Evolutionary conservation across 2,329 filamentous ascomycete species (phyloP), one percentile per base, ranked within the genome.

Genomic region (Ploettnerulaceae sp.): DNA sequence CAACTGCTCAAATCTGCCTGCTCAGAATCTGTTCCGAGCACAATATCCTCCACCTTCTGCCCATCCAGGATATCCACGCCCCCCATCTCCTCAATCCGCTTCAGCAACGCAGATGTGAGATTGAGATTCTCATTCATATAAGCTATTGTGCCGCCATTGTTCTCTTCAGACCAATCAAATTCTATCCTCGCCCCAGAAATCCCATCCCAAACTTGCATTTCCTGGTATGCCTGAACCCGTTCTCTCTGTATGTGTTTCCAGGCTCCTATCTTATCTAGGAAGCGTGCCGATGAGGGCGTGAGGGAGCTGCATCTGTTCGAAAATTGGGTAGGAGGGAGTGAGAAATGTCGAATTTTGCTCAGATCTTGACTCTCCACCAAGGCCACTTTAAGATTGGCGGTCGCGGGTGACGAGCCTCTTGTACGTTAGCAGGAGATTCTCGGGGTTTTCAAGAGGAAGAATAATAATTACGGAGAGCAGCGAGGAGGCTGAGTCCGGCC

Each of bases 131-230:
- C 94, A 32, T 83, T 87, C 91, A 98, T 98, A 64, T 93, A 95
- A 7, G 93, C 93, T 56, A 98, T 89, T 1, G 81, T 86, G 51
- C 73, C 77, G 62, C 71, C 64, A 50, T 55, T 87, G 1, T 80
- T 84, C 51, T 73, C 77, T 61, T 69, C 63, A 48, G 56, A 67
- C 84, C 83, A 86, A 68, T 93, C 86, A 66, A 98, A 98, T 57
- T 88, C 85, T 64, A 98, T 93, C 57, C 83, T 80, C 26, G 89
- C 87, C 49, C 82, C 89, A 31, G 86, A 87, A 47, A 95, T 80
- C 52, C 91, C 94, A 66, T 98, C 93, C 93, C 94, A 98, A 24
- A 97, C 93, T 66, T 95, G 86, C 93, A 98, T 98, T 59, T 91
- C 86, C 49, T 94, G 83, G 66, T 96, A 98, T 1, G 82, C 77